Conservation (phyloP, 176 grass and related monocot genomes). For the Tillandsia fasciculata region DNA sequence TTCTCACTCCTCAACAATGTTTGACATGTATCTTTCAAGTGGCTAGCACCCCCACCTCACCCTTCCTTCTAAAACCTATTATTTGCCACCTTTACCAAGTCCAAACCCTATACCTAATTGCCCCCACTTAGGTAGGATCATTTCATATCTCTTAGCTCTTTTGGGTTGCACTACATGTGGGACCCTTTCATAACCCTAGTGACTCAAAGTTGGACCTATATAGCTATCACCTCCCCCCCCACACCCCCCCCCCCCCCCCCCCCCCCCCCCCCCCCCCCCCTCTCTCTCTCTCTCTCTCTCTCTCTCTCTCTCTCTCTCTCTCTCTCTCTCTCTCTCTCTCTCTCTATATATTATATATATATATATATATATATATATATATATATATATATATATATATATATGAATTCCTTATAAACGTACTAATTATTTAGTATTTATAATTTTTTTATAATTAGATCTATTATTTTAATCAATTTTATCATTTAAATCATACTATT, state of each 20-base stretch:
- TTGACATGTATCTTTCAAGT: not conserved
- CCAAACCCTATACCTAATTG: not conserved
- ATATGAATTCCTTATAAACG: not conserved
- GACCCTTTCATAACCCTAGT: not conserved
- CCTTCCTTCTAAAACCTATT: too few relatives aligned
- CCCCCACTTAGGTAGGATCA: not conserved
- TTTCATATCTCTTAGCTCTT: constrained; percentile 1
- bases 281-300: too few relatives aligned
- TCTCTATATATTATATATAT: not conserved
- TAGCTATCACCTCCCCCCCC: not conserved
- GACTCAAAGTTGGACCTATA: not conserved
- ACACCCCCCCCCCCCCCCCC: too few relatives aligned
- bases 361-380: not conserved
- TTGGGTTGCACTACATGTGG: not conserved
- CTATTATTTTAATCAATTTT: too few relatives aligned
- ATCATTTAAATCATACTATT: too few relatives aligned
- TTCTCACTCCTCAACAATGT: not conserved
- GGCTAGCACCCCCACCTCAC: too few relatives aligned
- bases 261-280: too few relatives aligned
- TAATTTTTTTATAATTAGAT: too few relatives aligned
- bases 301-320: too few relatives aligned
- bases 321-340: not conserved
- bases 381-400: not conserved
- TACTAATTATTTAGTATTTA: not conserved
- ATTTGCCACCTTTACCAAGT: not conserved